phyloP scores from a whole-genome alignment of 176 grass and related monocot genomes.

The Aegilops sharonensis region DNA sequence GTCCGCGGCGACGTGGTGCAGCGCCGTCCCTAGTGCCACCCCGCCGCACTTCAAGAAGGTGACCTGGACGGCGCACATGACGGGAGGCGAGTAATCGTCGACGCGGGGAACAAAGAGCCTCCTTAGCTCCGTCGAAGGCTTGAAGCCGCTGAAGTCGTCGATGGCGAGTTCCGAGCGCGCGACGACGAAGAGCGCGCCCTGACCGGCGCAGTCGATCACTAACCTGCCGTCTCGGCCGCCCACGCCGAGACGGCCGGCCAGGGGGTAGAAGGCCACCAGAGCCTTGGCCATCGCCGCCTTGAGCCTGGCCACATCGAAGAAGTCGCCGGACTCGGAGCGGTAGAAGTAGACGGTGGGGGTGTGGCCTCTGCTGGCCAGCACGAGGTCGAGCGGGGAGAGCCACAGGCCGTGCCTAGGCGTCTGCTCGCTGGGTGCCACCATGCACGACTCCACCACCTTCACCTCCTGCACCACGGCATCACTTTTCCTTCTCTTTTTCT shows the following conservation, averaged over 20 bases:
- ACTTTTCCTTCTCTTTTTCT: neutral
- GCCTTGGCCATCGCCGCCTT: slow-evolving; percentile 40
- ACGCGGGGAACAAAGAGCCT: slow-evolving; percentile 1
- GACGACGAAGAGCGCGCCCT: slow-evolving; percentile 17
- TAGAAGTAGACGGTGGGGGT: slow-evolving; percentile 49
- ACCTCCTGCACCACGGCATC: neutral
- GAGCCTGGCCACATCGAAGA: slow-evolving; percentile 3
- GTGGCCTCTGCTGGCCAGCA: slow-evolving; percentile 5
- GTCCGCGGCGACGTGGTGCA: slow-evolving; percentile 43
- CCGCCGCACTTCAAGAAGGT: slow-evolving; percentile 38
- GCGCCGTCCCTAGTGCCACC: slow-evolving; percentile 24
- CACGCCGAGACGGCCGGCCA: slow-evolving; percentile 21
- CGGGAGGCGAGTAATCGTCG: neutral
- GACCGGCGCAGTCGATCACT: slow-evolving; percentile 32
- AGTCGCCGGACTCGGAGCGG: neutral
- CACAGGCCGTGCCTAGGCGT: slow-evolving; percentile 40
- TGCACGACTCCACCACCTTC: slow-evolving; percentile 26
- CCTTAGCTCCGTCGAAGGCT: slow-evolving; percentile 9
- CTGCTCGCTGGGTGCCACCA: slow-evolving; percentile 26
- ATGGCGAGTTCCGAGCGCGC: slow-evolving; percentile 13
- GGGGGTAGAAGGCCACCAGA: slow-evolving; percentile 49
- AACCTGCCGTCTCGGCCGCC: neutral
- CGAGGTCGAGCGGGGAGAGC: slow-evolving; percentile 45
- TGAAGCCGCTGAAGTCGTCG: slow-evolving; percentile 17
- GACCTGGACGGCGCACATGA: slow-evolving; percentile 29